A percentile compares a stretch with the other conserved stretches of the same genome.
These are phyloP conservation scores for Quercus tomentella DNA, from an alignment of 331 rosid species.

Conservation along the genomic window DNA sequence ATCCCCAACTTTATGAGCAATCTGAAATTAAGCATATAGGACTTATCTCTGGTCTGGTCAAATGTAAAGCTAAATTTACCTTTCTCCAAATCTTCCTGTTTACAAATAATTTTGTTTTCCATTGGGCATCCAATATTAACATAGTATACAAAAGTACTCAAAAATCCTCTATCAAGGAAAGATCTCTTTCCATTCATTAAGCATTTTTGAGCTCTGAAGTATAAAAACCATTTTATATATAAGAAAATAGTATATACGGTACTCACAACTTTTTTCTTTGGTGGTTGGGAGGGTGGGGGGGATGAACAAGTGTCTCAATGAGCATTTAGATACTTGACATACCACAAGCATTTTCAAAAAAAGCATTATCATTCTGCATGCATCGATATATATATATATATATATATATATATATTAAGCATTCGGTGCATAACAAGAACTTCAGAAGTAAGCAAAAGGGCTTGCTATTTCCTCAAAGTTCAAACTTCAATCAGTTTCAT, in stretches of 20 bases:
- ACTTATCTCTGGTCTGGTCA: background rate
- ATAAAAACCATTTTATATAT: background rate
- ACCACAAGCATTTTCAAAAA: too few relatives aligned
- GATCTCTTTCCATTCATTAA: background rate
- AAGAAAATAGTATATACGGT: background rate
- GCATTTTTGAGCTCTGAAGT: background rate
- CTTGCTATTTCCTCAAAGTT: too few relatives aligned
- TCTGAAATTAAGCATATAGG: slow-evolving; percentile 23
- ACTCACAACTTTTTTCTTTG: too few relatives aligned
- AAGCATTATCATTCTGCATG: too few relatives aligned
- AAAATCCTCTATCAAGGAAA: background rate
- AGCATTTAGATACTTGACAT: too few relatives aligned
- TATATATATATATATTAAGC: too few relatives aligned
- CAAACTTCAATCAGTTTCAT: too few relatives aligned
- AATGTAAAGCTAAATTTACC: background rate
- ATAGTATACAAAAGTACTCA: background rate
- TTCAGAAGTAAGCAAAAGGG: too few relatives aligned
- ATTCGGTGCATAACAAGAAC: too few relatives aligned
- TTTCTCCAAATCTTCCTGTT: background rate
- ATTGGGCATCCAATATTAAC: background rate
- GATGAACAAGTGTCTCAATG: too few relatives aligned
- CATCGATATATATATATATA: too few relatives aligned
- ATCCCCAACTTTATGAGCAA: slow-evolving; percentile 76
- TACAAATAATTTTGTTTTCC: background rate
- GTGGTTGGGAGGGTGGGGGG: too few relatives aligned